phyloP scores from a whole-genome alignment of 1,284 basidiomycete species.

The Apiotrichum veenhuisii region DNA sequence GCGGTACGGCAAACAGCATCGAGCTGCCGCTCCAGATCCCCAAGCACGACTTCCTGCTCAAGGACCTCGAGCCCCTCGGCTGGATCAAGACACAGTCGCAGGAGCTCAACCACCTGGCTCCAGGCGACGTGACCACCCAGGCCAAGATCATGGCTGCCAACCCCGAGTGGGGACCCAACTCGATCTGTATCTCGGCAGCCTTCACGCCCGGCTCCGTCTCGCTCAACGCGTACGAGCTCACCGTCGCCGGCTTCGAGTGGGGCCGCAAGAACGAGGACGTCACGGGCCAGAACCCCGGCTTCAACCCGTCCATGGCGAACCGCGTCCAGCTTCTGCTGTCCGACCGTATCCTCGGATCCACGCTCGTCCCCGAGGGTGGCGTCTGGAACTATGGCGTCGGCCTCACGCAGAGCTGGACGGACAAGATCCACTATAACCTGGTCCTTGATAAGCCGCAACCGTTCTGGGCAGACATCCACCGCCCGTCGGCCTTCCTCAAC shows the following conservation, averaged over 20 bases:
- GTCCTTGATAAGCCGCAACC: conserved; percentile 82
- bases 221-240: conserved; percentile 84
- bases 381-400: conserved; percentile 94
- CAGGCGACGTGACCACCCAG: conserved; percentile 91
- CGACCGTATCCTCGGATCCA: conserved; percentile 88
- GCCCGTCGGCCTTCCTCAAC: conserved; percentile 83
- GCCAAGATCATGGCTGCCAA: conserved; percentile 95
- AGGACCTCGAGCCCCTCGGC: conserved; percentile 91
- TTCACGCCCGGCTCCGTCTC: conserved; percentile 98
- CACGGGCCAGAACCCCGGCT: conserved; percentile 81
- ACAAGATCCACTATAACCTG: conserved; percentile 78
- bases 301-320: conserved; percentile 97
- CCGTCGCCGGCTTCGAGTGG: conserved; percentile 95
- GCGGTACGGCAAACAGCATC: conserved; percentile 89
- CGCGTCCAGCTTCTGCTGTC: conserved; percentile 91
- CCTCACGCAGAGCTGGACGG: conserved; percentile 85
- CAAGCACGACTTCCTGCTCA: conserved; percentile 88
- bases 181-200: conserved; percentile 88
- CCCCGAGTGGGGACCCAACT: conserved; percentile 88
- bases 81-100: conserved; percentile 95
- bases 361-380: conserved; percentile 80
- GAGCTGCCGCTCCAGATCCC: conserved; percentile 83
- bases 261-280: conserved; percentile 87
- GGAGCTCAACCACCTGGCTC: conserved; percentile 87
- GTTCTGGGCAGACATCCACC: conserved; percentile 95